Conservation (phyloP, 305 asterid species). For the Fraxinus sp. region DNA sequence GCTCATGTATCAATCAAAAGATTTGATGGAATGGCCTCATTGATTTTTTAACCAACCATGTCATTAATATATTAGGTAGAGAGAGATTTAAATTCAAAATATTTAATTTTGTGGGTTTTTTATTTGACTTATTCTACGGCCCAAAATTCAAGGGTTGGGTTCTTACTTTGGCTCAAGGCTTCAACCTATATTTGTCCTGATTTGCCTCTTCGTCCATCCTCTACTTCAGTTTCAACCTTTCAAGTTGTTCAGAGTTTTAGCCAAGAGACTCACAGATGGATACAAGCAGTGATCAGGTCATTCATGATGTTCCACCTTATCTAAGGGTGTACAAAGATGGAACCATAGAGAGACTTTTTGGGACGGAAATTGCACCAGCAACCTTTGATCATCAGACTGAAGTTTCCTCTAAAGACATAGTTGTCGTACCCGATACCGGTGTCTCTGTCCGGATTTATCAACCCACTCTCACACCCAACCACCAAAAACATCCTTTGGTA, state of each 20-base stretch:
- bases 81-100: not conserved
- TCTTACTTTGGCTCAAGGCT: not conserved
- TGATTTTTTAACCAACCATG: not conserved
- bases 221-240: not conserved
- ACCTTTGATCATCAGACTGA: slow-evolving; percentile 40
- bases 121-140: not conserved
- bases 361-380: slow-evolving; percentile 43
- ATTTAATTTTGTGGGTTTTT: not conserved
- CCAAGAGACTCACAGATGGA: slow-evolving; percentile 21
- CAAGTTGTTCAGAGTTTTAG: not conserved
- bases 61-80: not conserved
- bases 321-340: slow-evolving; percentile 58
- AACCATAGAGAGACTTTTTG: slow-evolving; percentile 50
- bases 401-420: slow-evolving; percentile 58
- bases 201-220: not conserved
- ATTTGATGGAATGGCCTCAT: not conserved
- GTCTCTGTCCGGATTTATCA: slow-evolving; percentile 58
- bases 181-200: not conserved
- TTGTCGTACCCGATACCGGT: slow-evolving; percentile 35
- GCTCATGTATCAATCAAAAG: not conserved
- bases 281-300: slow-evolving; percentile 12
- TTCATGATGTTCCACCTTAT: slow-evolving; percentile 56
- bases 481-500: slow-evolving; percentile 49
- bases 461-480: slow-evolving; percentile 27
- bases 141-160: not conserved